A percentile compares a stretch with the other conserved stretches of the same genome.
Evolutionary conservation across 139 green algal genomes (phyloP).

Genomic region (Volvox africanus): DNA sequence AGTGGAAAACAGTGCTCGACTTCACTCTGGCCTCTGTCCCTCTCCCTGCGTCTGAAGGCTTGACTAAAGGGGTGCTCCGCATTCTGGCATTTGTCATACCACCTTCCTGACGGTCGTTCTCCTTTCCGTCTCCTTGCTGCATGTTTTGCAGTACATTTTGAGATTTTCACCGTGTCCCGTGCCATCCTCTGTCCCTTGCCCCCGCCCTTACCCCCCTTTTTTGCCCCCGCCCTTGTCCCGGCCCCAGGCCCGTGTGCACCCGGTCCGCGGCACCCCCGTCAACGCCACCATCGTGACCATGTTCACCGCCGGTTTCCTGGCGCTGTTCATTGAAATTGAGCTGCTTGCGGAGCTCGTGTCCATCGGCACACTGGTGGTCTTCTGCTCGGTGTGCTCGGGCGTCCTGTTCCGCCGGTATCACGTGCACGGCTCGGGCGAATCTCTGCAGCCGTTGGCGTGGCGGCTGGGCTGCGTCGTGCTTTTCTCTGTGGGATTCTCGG

Average conservation of each 20-base stretch:
- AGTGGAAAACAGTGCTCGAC: too few species aligned
- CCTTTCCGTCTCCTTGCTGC: too few species aligned
- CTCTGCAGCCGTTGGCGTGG: slow-evolving; percentile 48
- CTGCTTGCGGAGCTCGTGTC: slow-evolving; percentile 87
- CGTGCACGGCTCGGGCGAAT: slow-evolving; percentile 49
- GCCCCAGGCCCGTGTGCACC: slow-evolving; percentile 65
- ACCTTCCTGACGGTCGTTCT: too few species aligned
- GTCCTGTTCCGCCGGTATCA: slow-evolving; percentile 72
- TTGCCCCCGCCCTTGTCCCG: too few species aligned
- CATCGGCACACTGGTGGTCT: slow-evolving; percentile 91
- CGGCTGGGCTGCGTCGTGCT: slow-evolving; percentile 52
- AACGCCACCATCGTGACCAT: slow-evolving; percentile 72
- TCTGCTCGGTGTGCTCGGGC: slow-evolving; percentile 76
- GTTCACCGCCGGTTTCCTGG: slow-evolving; percentile 72
- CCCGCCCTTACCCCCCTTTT: too few species aligned
- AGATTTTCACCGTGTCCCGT: too few species aligned
- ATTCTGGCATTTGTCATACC: too few species aligned
- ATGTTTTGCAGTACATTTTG: too few species aligned
- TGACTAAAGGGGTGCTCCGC: too few species aligned
- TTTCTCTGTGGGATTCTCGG: slow-evolving; percentile 13
- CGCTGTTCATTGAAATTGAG: slow-evolving; percentile 86
- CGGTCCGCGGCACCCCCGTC: slow-evolving; percentile 65
- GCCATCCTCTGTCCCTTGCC: too few species aligned
- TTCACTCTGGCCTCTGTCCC: too few species aligned
- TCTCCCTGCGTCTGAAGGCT: too few species aligned